phyloP scores from a whole-genome alignment of 148 eudicot genomes.

The Camellia granthamiana region DNA sequence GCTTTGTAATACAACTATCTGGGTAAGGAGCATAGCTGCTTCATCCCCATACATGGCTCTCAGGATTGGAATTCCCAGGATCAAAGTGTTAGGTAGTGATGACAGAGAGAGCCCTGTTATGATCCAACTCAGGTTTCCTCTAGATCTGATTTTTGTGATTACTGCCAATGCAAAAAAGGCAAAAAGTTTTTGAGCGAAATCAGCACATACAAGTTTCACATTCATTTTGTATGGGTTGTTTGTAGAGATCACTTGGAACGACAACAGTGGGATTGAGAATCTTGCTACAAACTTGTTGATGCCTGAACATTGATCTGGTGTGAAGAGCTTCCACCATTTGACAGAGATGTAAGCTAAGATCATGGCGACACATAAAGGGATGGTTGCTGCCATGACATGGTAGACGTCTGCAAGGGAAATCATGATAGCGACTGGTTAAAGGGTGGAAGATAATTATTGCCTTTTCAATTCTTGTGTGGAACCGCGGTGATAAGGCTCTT shows the following conservation, averaged over 20 bases:
- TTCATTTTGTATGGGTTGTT: constrained; percentile 52
- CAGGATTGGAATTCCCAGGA: constrained; percentile 51
- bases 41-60: constrained; percentile 48
- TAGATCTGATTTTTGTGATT: constrained; percentile 28
- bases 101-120: constrained; percentile 51
- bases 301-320: constrained; percentile 48
- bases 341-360: constrained; percentile 39
- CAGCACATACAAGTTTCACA: constrained; percentile 37
- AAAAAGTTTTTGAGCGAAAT: constrained; percentile 44
- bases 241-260: constrained; percentile 45
- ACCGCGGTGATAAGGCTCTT: constrained; percentile 14
- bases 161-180: constrained; percentile 26
- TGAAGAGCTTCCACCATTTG: constrained; percentile 45
- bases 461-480: constrained; percentile 9
- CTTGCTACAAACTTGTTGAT: constrained; percentile 58
- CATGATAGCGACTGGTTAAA: constrained; percentile 28
- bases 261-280: constrained; percentile 49
- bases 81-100: constrained; percentile 48
- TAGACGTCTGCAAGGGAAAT: constrained; percentile 29
- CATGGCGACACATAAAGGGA: constrained; percentile 55
- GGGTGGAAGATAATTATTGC: not conserved
- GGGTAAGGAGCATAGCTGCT: constrained; percentile 31
- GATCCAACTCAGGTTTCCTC: constrained; percentile 39
- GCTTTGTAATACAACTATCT: constrained; percentile 51
- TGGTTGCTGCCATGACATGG: constrained; percentile 36